Conservation (phyloP, 495 filamentous ascomycete genomes). For the Talaromyces thailandensis region DNA sequence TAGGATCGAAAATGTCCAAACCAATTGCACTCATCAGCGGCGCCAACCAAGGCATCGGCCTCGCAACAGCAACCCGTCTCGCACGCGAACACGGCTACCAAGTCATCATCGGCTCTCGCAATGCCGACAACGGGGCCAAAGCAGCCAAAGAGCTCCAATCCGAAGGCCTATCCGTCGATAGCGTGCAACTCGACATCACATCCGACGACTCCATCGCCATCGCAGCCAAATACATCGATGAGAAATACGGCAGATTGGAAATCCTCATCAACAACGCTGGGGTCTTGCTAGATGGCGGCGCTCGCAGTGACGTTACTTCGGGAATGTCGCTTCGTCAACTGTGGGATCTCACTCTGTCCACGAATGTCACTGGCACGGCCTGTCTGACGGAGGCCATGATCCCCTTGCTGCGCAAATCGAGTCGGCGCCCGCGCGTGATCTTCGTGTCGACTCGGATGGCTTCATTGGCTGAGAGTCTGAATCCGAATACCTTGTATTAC, state of each 20-base stretch:
- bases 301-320: not conserved
- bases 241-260: slow-evolving; percentile 28
- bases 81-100: slow-evolving; percentile 7
- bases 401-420: slow-evolving; percentile 21
- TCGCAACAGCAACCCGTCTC: slow-evolving; percentile 1
- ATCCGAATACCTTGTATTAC: slow-evolving; percentile 9
- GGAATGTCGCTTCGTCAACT: slow-evolving; percentile 11
- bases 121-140: slow-evolving; percentile 3
- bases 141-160: slow-evolving; percentile 2
- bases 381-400: slow-evolving; percentile 18
- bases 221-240: slow-evolving; percentile 18
- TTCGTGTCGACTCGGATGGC: slow-evolving; percentile 17
- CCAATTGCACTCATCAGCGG: slow-evolving; percentile 6
- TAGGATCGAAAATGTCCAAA: slow-evolving; percentile 7
- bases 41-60: slow-evolving; percentile 8
- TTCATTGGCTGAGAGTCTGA: slow-evolving; percentile 14
- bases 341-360: slow-evolving; percentile 15
- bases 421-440: slow-evolving; percentile 16
- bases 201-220: slow-evolving; percentile 22
- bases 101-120: slow-evolving; percentile 11
- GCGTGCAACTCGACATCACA: slow-evolving; percentile 22
- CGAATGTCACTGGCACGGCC: slow-evolving; percentile 19
- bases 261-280: slow-evolving; percentile 36
- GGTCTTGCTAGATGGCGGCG: not conserved
- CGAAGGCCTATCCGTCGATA: not conserved